These are phyloP conservation scores for Maudiozyma humilis DNA, from an alignment of 1,139 yeast species.

Conservation along the genomic window DNA sequence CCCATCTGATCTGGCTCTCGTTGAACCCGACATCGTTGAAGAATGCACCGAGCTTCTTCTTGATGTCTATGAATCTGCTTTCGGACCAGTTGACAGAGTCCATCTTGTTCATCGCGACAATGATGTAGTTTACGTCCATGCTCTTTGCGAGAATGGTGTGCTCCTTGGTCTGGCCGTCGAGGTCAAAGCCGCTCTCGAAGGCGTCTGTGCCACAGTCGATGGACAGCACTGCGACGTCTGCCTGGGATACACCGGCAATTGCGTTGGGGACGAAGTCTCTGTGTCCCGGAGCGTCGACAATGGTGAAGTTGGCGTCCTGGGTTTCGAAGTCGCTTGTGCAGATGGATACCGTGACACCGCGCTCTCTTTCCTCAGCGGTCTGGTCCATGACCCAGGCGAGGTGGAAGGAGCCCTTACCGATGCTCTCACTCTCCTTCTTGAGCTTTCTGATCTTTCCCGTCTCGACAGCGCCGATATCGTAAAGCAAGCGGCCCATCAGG, in stretches of 20 bases:
- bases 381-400: conserved; percentile 98
- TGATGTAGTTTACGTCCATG: conserved; percentile 66
- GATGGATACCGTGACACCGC: conserved; percentile 93
- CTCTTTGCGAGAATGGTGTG: conserved; percentile 79
- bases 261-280: conserved; percentile 96
- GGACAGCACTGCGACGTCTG: conserved; percentile 46
- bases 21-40: conserved; percentile 58
- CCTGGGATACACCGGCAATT: conserved; percentile 94
- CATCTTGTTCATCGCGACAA: conserved; percentile 83
- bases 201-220: conserved; percentile 73
- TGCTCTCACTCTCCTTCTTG: conserved; percentile 68
- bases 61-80: conserved; percentile 55
- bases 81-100: conserved; percentile 68
- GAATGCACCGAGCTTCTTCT: conserved; percentile 48
- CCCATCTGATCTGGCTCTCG: conserved; percentile 45
- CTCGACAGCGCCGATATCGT: conserved; percentile 76
- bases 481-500: conserved; percentile 77
- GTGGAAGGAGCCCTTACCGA: conserved; percentile 90
- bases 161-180: conserved; percentile 92
- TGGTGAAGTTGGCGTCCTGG: conserved; percentile 54
- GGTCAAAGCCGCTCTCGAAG: conserved; percentile 78
- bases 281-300: conserved; percentile 98
- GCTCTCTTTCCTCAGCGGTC: conserved; percentile 75
- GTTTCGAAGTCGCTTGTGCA: conserved; percentile 82
- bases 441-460: conserved; percentile 66